Base-by-base conservation (phyloP, 192 early-diverging fungal species). In the Endogone sp. region DNA sequence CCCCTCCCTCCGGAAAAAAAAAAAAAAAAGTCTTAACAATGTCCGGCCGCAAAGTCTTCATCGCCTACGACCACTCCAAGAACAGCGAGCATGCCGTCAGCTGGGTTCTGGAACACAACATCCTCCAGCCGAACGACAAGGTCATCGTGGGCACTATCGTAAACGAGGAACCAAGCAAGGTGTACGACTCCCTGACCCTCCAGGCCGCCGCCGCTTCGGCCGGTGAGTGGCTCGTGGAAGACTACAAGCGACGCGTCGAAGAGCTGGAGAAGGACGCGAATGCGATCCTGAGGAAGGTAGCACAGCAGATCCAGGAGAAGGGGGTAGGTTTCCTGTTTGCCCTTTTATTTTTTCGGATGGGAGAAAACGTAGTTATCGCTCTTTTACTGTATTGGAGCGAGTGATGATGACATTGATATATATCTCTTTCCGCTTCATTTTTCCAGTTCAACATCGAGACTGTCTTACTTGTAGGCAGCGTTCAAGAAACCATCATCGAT, bases 51-150 rank as follows among this genome's bases (percentile, higher is more conserved):
- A 49, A 49, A 49, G 37, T 60, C 22, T 26, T 60, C 24, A 60
- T 60, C 59, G 59, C 59, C 59, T 60, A 60, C 59, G 59, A 60
- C 21, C 59, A 60, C 2, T 60, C 59, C 27, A 0, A 60, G 8
- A 28, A 23, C 10, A 60, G 59, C 59, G 59, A 60, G 59, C 22
- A 60, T 21, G 59, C 59, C 21, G 24, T 60, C 10, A 6, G 22
- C 10, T 60, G 59, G 59, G 59, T 21, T 21, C 59, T 60, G 24
- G 59, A 60, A 2, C 59, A 60, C 21, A 23, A 60, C 6, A 22
- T 22, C 10, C 27, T 60, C 8, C 59, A 16, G 22, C 24, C 59
- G 8, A 22, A 21, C 27, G 59, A 60, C 59, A 6, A 60, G 6
- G 21, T 60, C 22, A 22, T 60, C 1, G 59, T 60, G 59, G 59